A percentile compares a stretch with the other conserved stretches of the same genome.
These are phyloP conservation scores for Poa pratensis DNA, from an alignment of 176 grass and related monocot genomes.

Conservation along the genomic window DNA sequence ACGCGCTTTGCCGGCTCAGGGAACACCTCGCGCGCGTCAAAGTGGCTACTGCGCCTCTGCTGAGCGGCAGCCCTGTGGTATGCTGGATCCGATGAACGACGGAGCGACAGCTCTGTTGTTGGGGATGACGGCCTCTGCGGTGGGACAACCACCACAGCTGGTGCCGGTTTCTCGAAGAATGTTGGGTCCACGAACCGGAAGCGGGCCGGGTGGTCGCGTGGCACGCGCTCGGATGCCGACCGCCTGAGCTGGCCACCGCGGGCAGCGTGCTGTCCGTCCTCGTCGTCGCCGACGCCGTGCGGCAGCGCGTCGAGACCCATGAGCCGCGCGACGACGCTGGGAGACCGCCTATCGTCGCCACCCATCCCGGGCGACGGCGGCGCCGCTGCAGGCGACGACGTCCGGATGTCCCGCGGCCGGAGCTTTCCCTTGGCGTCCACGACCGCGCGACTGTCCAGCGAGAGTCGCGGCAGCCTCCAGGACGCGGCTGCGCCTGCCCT, in stretches of 20 bases:
- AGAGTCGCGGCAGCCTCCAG: constrained; percentile 71
- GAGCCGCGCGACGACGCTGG: constrained; percentile 84
- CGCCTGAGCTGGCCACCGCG: constrained; percentile 57
- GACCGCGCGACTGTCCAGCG: constrained; percentile 85
- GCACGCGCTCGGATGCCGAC: constrained; percentile 82
- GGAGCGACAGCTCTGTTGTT: constrained; percentile 15
- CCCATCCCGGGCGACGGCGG: constrained; percentile 42
- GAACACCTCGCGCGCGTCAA: constrained; percentile 81
- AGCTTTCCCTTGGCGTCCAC: constrained; percentile 70
- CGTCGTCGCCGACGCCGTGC: neutral
- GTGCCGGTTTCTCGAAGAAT: constrained; percentile 46
- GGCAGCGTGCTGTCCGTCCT: neutral
- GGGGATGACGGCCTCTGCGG: constrained; percentile 48
- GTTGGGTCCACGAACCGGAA: constrained; percentile 71
- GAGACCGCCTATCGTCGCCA: constrained; percentile 63
- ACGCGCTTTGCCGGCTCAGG: constrained; percentile 62
- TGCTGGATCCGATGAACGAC: constrained; percentile 19
- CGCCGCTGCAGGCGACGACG: constrained; percentile 31
- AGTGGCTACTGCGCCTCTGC: constrained; percentile 73
- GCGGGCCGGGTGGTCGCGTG: constrained; percentile 56
- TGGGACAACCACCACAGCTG: neutral
- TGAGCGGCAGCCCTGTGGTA: constrained; percentile 21
- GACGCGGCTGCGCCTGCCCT: constrained; percentile 26
- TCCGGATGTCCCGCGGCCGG: constrained; percentile 68
- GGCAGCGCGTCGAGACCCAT: constrained; percentile 92